phyloP scores from a whole-genome alignment of 306 rosid genomes.

The Begonia loranthoides region DNA sequence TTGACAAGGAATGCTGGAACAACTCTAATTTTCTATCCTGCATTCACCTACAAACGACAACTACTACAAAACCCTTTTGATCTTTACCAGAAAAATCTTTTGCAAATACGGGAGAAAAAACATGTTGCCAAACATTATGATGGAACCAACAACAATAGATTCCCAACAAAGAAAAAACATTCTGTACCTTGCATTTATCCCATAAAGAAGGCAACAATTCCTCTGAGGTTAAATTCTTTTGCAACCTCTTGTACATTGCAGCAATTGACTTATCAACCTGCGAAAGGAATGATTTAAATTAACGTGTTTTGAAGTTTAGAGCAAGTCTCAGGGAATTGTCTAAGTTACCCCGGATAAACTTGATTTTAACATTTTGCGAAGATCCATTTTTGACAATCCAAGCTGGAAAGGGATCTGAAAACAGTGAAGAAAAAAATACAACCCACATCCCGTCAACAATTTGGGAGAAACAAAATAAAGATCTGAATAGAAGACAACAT shows the following conservation, averaged over 20 bases:
- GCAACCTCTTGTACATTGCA: conserved; percentile 88
- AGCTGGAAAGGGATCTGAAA: conserved; percentile 95
- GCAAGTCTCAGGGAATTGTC: not conserved
- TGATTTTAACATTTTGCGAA: conserved; percentile 74
- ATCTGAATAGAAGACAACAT: too few relatives aligned
- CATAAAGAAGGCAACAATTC: conserved; percentile 88
- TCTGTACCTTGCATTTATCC: conserved; percentile 94
- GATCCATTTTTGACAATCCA: conserved; percentile 75
- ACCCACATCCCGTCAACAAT: too few relatives aligned
- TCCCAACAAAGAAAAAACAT: conserved; percentile 1
- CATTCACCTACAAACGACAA: too few relatives aligned
- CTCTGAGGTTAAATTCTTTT: conserved; percentile 90
- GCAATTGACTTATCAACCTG: conserved; percentile 77
- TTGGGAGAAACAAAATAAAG: too few relatives aligned
- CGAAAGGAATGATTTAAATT: conserved; percentile 4
- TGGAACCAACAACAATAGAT: conserved; percentile 1
- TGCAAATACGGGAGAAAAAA: too few relatives aligned
- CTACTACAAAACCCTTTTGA: too few relatives aligned
- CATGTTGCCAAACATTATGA: too few relatives aligned
- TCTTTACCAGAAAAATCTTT: too few relatives aligned
- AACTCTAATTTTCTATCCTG: too few relatives aligned
- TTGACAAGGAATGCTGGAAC: too few relatives aligned
- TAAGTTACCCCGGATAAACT: conserved; percentile 80
- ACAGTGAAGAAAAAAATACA: conserved; percentile 2
- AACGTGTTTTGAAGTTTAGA: not conserved